phyloP scores from a whole-genome alignment of 768 basidiomycete species.

The Lentinula guzmanii region DNA sequence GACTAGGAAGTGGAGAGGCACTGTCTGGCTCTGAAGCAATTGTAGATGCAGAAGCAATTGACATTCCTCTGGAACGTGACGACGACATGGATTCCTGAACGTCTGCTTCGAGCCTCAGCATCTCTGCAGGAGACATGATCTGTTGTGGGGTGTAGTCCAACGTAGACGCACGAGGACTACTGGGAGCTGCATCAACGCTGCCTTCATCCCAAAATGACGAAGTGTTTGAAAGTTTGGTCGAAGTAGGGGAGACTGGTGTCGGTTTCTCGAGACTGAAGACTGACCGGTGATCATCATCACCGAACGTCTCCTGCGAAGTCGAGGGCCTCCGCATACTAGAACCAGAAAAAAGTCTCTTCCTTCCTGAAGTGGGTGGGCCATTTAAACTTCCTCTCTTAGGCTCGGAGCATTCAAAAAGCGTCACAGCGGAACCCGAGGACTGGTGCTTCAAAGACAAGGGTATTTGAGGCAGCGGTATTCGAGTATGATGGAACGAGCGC shows the following conservation, averaged over 20 bases:
- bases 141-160: slow-evolving; percentile 55
- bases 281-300: slow-evolving; percentile 49
- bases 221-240: slow-evolving; percentile 16
- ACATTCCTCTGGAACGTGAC: slow-evolving; percentile 26
- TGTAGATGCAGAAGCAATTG: slow-evolving; percentile 34
- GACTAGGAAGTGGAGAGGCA: neutral
- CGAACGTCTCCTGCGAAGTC: slow-evolving; percentile 33
- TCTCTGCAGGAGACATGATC: slow-evolving; percentile 63
- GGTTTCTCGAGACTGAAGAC: slow-evolving; percentile 43
- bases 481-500: slow-evolving; percentile 58
- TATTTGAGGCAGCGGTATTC: slow-evolving; percentile 47
- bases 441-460: slow-evolving; percentile 30
- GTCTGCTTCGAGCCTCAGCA: slow-evolving; percentile 55
- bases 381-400: slow-evolving; percentile 24
- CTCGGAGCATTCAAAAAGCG: slow-evolving; percentile 12
- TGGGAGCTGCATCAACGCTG: slow-evolving; percentile 26
- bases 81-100: slow-evolving; percentile 21
- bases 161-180: slow-evolving; percentile 22
- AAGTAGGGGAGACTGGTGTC: slow-evolving; percentile 11
- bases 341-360: slow-evolving; percentile 62
- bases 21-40: slow-evolving; percentile 9
- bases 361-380: slow-evolving; percentile 21
- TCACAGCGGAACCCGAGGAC: slow-evolving; percentile 16
- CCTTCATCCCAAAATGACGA: slow-evolving; percentile 48
- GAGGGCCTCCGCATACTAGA: slow-evolving; percentile 49